phyloP scores from a whole-genome alignment of 2,329 filamentous ascomycete genomes.

The Aulographum hederae region DNA sequence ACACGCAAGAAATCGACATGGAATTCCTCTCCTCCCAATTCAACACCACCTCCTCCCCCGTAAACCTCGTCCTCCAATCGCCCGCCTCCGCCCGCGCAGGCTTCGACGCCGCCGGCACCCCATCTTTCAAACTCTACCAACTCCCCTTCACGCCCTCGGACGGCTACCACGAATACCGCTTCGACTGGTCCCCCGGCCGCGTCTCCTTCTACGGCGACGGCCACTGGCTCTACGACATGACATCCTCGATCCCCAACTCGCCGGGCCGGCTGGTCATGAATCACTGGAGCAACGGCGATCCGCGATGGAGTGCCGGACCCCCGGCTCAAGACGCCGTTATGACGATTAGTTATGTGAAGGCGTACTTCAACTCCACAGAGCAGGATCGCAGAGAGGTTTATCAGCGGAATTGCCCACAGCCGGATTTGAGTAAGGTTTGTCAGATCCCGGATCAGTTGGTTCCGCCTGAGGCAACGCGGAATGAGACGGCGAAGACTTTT shows the following conservation, averaged over 20 bases:
- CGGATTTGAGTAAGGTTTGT: conserved; percentile 28
- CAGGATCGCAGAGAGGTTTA: conserved; percentile 13
- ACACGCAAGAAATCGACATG: conserved; percentile 66
- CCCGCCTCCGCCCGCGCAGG: conserved; percentile 37
- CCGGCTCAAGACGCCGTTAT: conserved; percentile 43
- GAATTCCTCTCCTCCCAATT: conserved; percentile 58
- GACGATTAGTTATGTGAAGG: conserved; percentile 52
- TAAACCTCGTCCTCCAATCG: conserved; percentile 59
- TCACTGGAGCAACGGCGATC: conserved; percentile 64
- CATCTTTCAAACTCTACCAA: conserved; percentile 36
- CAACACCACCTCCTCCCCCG: conserved; percentile 29
- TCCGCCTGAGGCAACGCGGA: conserved; percentile 13
- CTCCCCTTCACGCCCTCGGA: conserved; percentile 48
- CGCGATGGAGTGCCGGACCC: conserved; percentile 52
- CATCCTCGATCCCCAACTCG: conserved; percentile 35
- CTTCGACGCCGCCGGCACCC: conserved; percentile 43
- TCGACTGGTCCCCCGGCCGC: conserved; percentile 47
- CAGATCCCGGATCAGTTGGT: conserved; percentile 28
- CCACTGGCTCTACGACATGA: conserved; percentile 35
- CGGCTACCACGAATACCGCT: conserved; percentile 60
- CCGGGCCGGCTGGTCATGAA: conserved; percentile 52
- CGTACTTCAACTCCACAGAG: conserved; percentile 59
- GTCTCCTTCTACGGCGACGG: conserved; percentile 57
- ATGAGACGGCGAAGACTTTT: conserved; percentile 17
- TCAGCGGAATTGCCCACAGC: conserved; percentile 15